Evolutionary conservation across 352 stramenopile species (phyloP), one percentile per base, ranked within the genome.

Genomic region (Blastocystis sp.): DNA sequence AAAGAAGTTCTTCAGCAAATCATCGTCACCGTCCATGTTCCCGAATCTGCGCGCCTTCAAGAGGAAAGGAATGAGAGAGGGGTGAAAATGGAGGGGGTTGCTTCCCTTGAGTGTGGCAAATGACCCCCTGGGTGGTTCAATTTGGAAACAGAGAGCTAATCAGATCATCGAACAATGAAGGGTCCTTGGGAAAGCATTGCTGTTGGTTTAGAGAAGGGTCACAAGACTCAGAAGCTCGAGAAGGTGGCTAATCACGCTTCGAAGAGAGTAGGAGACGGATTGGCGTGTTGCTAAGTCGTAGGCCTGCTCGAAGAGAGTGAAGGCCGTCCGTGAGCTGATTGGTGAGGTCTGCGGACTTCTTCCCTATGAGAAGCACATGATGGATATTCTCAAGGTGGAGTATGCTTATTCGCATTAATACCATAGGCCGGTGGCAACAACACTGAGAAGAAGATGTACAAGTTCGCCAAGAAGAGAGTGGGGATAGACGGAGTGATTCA

Each of bases 131-230:
- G 48, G 48, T 56, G 5, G 5, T 14, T 56, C 48, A 7, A 56
- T 56, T 14, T 14, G 5, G 48, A 56, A 56, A 56, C 5, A 56
- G 5, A 56, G 48, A 17, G 5, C 5, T 14, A 7, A 56, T 17
- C 14, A 17, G 48, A 56, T 56, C 5, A 7, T 56, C 14, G 48
- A 38, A 70, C 74, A 38, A 88, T 88, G 78, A 88, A 88, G 78
- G 78, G 78, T 76, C 78, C 78, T 76, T 76, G 76, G 76, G 76
- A 86, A 86, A 76, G 61, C 53, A 86, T 86, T 86, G 76, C 76
- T 74, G 21, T 19, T 40, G 76, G 76, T 74, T 19, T 62, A 19
- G 76, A 86, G 64, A 86, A 76, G 64, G 76, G 76, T 86, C 43
- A 71, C 64, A 56, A 86, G 61, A 86, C 76, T 9, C 61, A 86